Evolutionary conservation across 2,329 filamentous ascomycete species (phyloP), one percentile per base, ranked within the genome.

Genomic region (Arthrobotrys conoides): DNA sequence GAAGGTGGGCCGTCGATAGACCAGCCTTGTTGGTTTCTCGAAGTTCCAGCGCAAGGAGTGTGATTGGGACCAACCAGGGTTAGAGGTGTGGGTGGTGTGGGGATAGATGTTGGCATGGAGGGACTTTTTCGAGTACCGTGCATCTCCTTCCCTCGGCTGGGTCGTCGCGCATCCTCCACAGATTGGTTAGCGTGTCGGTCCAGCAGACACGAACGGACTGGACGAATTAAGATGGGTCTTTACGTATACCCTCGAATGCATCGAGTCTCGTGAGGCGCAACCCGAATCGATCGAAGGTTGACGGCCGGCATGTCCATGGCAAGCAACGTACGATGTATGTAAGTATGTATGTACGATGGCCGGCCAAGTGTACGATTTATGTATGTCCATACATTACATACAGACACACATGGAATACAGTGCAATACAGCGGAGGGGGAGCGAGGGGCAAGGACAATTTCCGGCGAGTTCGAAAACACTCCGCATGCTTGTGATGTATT

Each of bases 1-100:
- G n/a, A 46, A 46, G 44, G 75, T 78, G 75, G 75, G 75, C 75
- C 72, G 59, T 76, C 72, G 59, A 76, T 59, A 49, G 48, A 78
- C 75, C 75, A 78, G 75, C 75, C 75, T 65, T 78, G 68, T 72
- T 78, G 75, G 68, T 78, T 78, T 78, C 75, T 78, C 75, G 75
- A 78, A 78, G 68, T 78, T 78, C 75, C 75, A 78, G 75, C 48
- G 75, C 68, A 71, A 78, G 75, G 73, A 71, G 68, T 63, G 55
- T 59, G 61, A 46, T 71, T 71, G 67, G 73, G 68, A 71, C 61
- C 67, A 64, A 77, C 71, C 68, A 64, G 71, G 73, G 75, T 65
- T 63, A 16, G 36, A 72, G 75, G 68, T 72, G 68, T 72, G 75
- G 75, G 75, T 78, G 75, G 68, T 78, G 75, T 78, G 75, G 75